A percentile compares a stretch with the other conserved stretches of the same genome.
Evolutionary conservation across 768 basidiomycete species (phyloP).

Genomic region (Lactarius vividus): DNA sequence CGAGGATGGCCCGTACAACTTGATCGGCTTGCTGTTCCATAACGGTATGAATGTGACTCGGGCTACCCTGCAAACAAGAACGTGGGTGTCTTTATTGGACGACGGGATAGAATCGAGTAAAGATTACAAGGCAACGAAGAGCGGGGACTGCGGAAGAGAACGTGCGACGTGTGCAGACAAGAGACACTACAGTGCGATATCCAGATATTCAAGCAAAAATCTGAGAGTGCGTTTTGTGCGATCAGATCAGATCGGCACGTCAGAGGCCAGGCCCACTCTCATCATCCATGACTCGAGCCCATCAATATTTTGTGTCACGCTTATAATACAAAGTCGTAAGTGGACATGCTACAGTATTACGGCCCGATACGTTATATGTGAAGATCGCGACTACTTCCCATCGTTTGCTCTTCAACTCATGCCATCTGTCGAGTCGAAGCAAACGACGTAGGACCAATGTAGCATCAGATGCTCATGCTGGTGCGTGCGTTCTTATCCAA

Average conservation of each 20-base stretch:
- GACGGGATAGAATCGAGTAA: slow-evolving; percentile 8
- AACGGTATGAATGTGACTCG: slow-evolving; percentile 22
- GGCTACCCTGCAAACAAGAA: slow-evolving; percentile 24
- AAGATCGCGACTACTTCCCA: too few relatives aligned
- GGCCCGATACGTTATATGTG: too few relatives aligned
- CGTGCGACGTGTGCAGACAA: slow-evolving; percentile 13
- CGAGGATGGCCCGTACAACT: slow-evolving; percentile 79
- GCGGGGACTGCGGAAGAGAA: not conserved
- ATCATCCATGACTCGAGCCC: not conserved
- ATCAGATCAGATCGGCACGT: slow-evolving; percentile 25
- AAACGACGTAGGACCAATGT: not conserved
- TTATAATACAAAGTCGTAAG: too few relatives aligned
- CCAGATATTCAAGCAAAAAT: not conserved
- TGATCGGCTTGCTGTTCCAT: slow-evolving; percentile 80
- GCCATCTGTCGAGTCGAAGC: too few relatives aligned
- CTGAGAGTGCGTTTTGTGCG: slow-evolving; percentile 13
- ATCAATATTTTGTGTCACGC: not conserved
- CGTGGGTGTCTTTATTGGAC: slow-evolving; percentile 14
- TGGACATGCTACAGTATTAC: too few relatives aligned
- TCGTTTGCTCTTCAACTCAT: too few relatives aligned
- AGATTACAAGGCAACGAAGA: slow-evolving; percentile 1
- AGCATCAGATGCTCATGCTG: not conserved
- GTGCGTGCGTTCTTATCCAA: not conserved
- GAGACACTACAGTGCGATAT: not conserved
- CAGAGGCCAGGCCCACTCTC: not conserved